Evolutionary conservation across 2,329 filamentous ascomycete genomes (phyloP).

Genomic region (Colletotrichum neosansevieriae): DNA sequence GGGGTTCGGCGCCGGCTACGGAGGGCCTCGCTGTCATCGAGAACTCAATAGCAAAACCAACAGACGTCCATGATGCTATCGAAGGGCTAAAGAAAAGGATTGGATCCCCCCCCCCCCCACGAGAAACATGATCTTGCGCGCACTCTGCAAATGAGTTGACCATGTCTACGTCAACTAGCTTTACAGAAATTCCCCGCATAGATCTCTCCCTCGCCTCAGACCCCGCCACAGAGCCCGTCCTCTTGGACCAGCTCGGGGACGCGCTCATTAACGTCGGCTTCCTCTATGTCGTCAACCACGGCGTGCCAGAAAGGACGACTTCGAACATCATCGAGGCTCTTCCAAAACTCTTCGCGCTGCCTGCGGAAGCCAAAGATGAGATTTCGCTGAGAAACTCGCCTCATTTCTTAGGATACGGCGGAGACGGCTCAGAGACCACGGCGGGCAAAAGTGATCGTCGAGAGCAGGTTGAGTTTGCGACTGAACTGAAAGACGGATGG

Average conservation of each 20-base stretch:
- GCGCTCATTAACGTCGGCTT: conserved; percentile 65
- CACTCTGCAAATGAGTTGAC: not conserved
- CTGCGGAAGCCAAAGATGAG: conserved; percentile 51
- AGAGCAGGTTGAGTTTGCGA: conserved; percentile 72
- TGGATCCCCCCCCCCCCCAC: too few relatives aligned
- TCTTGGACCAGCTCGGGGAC: conserved; percentile 58
- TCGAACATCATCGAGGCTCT: conserved; percentile 54
- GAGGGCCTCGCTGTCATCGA: not conserved
- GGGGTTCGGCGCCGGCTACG: conserved; percentile 17
- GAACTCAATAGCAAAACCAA: too few relatives aligned
- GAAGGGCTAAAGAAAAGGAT: too few relatives aligned
- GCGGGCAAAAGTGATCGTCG: conserved; percentile 63
- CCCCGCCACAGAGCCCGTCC: conserved; percentile 47
- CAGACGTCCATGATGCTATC: too few relatives aligned
- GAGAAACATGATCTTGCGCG: too few relatives aligned
- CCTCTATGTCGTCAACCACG: conserved; percentile 64
- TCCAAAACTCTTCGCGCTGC: conserved; percentile 58
- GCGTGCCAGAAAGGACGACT: conserved; percentile 53
- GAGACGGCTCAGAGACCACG: conserved; percentile 66
- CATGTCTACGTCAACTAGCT: conserved; percentile 40
- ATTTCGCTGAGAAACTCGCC: conserved; percentile 65
- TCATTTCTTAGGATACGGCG: conserved; percentile 72
- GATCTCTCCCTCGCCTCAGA: conserved; percentile 59
- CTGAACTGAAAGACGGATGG: conserved; percentile 59
- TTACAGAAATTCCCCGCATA: conserved; percentile 60